Percentiles rank a stretch among this genome's conserved stretches.
Conservation (phyloP, 1,284 basidiomycete species). For the Apiotrichum brassicae region DNA sequence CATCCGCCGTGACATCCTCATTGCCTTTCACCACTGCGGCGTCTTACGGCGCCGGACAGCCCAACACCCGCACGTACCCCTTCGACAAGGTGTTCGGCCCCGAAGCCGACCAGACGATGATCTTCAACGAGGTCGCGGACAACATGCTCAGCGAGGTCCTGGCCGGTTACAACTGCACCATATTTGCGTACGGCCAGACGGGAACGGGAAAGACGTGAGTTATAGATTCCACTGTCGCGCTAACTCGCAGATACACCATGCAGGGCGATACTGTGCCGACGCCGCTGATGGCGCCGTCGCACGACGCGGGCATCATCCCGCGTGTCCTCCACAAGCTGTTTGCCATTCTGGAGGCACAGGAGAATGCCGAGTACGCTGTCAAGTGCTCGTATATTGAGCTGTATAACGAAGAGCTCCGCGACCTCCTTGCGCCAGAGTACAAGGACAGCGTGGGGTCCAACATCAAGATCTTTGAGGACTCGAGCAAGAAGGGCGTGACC, state of each 20-base stretch:
- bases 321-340: conserved; percentile 90
- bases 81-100: conserved; percentile 94
- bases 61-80: conserved; percentile 69
- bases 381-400: conserved; percentile 92
- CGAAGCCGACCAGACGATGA: conserved; percentile 90
- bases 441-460: conserved; percentile 52
- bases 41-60: conserved; percentile 47
- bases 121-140: conserved; percentile 88
- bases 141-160: conserved; percentile 91
- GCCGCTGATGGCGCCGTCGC: conserved; percentile 70
- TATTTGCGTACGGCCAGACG: conserved; percentile 98
- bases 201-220: conserved; percentile 97
- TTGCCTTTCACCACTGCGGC: conserved; percentile 51
- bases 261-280: conserved; percentile 80
- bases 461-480: conserved; percentile 90
- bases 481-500: conserved; percentile 67
- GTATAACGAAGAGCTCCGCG: conserved; percentile 99
- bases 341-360: conserved; percentile 69
- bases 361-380: conserved; percentile 75
- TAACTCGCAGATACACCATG: conserved; percentile 72
- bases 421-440: conserved; percentile 73
- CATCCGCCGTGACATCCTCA: conserved; percentile 24
- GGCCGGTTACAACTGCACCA: conserved; percentile 92
- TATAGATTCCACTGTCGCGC: background rate
- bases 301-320: conserved; percentile 95